phyloP scores from a whole-genome alignment of 176 grass and related monocot species.

The Thinopyrum elongatum region DNA sequence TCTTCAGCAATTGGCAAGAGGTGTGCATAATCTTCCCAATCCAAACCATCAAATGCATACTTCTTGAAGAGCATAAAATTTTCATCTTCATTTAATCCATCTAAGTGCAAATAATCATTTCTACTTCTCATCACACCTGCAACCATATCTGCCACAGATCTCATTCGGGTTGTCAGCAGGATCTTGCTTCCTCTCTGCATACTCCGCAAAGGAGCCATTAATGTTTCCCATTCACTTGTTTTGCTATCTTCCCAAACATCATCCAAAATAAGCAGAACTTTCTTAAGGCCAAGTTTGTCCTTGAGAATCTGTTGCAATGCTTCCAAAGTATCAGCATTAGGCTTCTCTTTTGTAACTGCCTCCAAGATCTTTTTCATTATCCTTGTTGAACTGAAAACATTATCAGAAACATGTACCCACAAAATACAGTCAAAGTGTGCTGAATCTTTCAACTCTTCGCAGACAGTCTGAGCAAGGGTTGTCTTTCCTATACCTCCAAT shows the following conservation, averaged over 20 bases:
- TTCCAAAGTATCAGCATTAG: constrained; percentile 7
- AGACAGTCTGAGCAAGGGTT: constrained; percentile 38
- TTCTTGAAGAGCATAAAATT: constrained; percentile 29
- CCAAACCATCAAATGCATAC: background rate
- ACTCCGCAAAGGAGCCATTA: constrained; percentile 30
- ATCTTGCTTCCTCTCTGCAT: constrained; percentile 26
- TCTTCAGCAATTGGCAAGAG: background rate
- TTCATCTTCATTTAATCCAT: constrained; percentile 21
- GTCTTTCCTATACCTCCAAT: background rate
- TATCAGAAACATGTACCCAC: constrained; percentile 32
- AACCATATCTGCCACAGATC: constrained; percentile 15
- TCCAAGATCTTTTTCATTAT: constrained; percentile 36
- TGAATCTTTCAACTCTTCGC: background rate
- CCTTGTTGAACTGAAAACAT: background rate
- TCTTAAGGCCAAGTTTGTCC: background rate
- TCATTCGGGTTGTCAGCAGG: constrained; percentile 38
- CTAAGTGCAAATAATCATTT: background rate
- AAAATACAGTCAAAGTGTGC: background rate
- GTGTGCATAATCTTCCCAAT: background rate
- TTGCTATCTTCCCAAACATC: constrained; percentile 40
- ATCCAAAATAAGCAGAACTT: constrained; percentile 43
- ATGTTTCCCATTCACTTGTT: constrained; percentile 5
- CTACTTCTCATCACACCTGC: background rate
- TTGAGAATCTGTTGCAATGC: constrained; percentile 7
- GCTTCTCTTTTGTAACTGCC: background rate